Conservation (phyloP, 345 rosid species). For the Citropsis articulata region DNA sequence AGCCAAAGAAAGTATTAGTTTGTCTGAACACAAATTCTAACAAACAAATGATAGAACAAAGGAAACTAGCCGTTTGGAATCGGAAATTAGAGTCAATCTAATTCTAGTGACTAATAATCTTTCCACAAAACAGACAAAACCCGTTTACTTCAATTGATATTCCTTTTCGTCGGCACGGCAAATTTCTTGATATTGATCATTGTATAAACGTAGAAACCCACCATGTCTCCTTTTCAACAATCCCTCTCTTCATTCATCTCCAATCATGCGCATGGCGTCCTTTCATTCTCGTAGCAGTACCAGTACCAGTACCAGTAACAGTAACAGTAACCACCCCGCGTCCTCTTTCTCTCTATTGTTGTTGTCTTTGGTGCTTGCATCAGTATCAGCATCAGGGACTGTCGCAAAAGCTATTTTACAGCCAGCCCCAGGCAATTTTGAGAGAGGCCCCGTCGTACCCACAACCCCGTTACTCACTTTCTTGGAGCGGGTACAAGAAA, state of each 20-base stretch:
- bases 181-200: not conserved
- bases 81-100: too few relatives aligned
- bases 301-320: not conserved
- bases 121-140: not conserved
- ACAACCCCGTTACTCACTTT: constrained; percentile 48
- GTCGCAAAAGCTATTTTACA: not conserved
- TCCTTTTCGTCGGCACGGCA: not conserved
- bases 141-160: not conserved
- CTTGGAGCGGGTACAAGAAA: constrained; percentile 62
- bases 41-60: not conserved
- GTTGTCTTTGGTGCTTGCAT: constrained; percentile 11
- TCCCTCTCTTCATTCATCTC: not conserved
- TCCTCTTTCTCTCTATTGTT: not conserved
- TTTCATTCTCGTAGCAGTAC: not conserved
- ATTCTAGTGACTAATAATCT: too few relatives aligned
- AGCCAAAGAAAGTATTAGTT: too few relatives aligned
- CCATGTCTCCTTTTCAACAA: not conserved
- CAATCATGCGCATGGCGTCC: not conserved
- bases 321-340: not conserved
- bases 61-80: not conserved
- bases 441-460: constrained; percentile 28
- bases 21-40: too few relatives aligned
- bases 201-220: not conserved
- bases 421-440: constrained; percentile 2
- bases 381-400: constrained; percentile 11